phyloP scores from a whole-genome alignment of 2,329 filamentous ascomycete species.

The Coniochaeta prunicola region DNA sequence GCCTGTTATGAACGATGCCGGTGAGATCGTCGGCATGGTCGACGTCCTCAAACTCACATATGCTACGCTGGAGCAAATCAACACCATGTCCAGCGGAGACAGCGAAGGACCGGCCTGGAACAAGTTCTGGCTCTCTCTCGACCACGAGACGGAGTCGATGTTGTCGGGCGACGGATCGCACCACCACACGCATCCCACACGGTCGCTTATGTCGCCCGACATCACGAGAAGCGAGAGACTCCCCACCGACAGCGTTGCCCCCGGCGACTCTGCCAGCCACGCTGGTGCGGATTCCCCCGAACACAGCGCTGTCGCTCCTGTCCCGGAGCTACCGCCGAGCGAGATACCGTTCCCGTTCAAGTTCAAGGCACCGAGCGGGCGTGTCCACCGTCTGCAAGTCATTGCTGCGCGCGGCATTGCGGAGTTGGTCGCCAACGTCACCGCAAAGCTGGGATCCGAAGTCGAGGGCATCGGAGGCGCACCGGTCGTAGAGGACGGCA shows the following conservation, averaged over 20 bases:
- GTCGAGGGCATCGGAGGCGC: constrained; percentile 76
- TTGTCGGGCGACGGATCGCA: constrained; percentile 85
- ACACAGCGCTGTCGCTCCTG: constrained; percentile 50
- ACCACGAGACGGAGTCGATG: constrained; percentile 92
- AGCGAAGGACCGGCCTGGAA: constrained; percentile 97
- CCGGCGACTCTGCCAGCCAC: constrained; percentile 92
- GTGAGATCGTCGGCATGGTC: constrained; percentile 99
- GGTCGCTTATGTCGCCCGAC: constrained; percentile 79
- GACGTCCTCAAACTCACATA: constrained; percentile 98
- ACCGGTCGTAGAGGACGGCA: constrained; percentile 71
- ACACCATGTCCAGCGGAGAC: constrained; percentile 83
- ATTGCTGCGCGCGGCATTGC: constrained; percentile 72
- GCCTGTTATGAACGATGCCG: constrained; percentile 94
- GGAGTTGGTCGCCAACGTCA: constrained; percentile 70
- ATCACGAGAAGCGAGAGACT: constrained; percentile 58
- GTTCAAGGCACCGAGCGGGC: constrained; percentile 94
- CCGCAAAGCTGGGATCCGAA: constrained; percentile 78
- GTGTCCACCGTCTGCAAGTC: constrained; percentile 88
- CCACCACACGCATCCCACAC: constrained; percentile 60
- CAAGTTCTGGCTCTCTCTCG: constrained; percentile 97
- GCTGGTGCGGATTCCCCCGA: constrained; percentile 73
- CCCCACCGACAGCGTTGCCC: constrained; percentile 72
- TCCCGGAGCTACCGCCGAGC: constrained; percentile 49
- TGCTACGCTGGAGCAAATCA: constrained; percentile 94
- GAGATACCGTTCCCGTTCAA: constrained; percentile 93